phyloP scores from a whole-genome alignment of 805 yeast genomes.

The Yamadazyma paraphyllophila region DNA sequence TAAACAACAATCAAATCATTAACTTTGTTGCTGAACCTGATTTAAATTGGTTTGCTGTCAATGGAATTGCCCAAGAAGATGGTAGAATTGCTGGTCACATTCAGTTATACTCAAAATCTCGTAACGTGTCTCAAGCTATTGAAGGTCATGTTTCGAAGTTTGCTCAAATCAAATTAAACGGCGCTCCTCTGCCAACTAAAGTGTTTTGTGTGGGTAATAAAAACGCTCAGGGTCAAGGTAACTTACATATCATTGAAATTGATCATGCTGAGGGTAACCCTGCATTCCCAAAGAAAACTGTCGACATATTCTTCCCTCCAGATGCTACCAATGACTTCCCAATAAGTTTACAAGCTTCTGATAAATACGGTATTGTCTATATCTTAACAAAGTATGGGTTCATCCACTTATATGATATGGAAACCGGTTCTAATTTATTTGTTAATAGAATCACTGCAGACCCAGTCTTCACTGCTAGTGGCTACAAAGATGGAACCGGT shows the following conservation, averaged over 20 bases:
- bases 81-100: slow-evolving; percentile 95
- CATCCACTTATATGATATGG: slow-evolving; percentile 92
- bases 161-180: slow-evolving; percentile 71
- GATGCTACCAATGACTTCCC: slow-evolving; percentile 98
- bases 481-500: slow-evolving; percentile 73
- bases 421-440: slow-evolving; percentile 86
- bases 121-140: slow-evolving; percentile 93
- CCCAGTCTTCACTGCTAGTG: slow-evolving; percentile 86
- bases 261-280: slow-evolving; percentile 89
- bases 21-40: slow-evolving; percentile 80
- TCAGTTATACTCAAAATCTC: slow-evolving; percentile 83
- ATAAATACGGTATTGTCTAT: slow-evolving; percentile 82
- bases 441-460: slow-evolving; percentile 96
- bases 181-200: slow-evolving; percentile 72
- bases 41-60: slow-evolving; percentile 89
- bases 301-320: slow-evolving; percentile 93
- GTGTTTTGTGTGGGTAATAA: slow-evolving; percentile 92
- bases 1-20: slow-evolving; percentile 83
- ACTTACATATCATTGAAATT: slow-evolving; percentile 88
- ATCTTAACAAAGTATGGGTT: slow-evolving; percentile 94
- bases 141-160: slow-evolving; percentile 97
- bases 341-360: slow-evolving; percentile 81
- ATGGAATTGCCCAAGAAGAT: slow-evolving; percentile 91
- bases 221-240: slow-evolving; percentile 67
- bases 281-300: slow-evolving; percentile 81